phyloP scores from a whole-genome alignment of 495 filamentous ascomycete genomes.

The Echria macrotheca region DNA sequence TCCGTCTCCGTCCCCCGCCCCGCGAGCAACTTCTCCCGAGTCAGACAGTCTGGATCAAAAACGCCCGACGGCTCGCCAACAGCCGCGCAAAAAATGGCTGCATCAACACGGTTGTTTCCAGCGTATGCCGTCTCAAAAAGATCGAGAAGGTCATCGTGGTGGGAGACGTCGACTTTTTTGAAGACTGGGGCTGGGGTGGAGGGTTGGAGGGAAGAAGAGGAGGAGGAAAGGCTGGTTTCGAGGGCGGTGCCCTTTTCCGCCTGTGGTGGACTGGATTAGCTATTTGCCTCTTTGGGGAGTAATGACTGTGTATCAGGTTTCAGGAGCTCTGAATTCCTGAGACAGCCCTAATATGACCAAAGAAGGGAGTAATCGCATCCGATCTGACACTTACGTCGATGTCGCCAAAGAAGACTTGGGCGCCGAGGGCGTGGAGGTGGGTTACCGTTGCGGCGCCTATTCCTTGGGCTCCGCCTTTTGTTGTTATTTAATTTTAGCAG shows the following conservation, averaged over 20 bases:
- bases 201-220: background rate
- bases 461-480: constrained; percentile 26
- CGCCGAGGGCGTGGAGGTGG: constrained; percentile 12
- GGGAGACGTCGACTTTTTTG: constrained; percentile 17
- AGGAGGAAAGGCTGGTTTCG: background rate
- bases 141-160: constrained; percentile 15
- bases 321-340: no score
- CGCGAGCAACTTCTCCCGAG: constrained; percentile 14
- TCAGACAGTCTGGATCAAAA: constrained; percentile 19
- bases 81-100: constrained; percentile 21
- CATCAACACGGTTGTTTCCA: constrained; percentile 15
- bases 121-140: constrained; percentile 21
- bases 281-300: no score
- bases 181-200: constrained; percentile 6
- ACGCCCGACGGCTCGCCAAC: constrained; percentile 15
- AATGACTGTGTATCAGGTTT: no score
- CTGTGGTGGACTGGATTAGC: no score
- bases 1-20: constrained; percentile 2
- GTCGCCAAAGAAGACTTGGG: constrained; percentile 26
- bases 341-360: no score
- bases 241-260: constrained; percentile 8
- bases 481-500: constrained; percentile 4
- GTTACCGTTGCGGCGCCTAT: constrained; percentile 26
- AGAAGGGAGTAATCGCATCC: no score
- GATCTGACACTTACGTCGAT: no score